Evolutionary conservation across 2,329 filamentous ascomycete species (phyloP).

Genomic region (Daldinia sp.): DNA sequence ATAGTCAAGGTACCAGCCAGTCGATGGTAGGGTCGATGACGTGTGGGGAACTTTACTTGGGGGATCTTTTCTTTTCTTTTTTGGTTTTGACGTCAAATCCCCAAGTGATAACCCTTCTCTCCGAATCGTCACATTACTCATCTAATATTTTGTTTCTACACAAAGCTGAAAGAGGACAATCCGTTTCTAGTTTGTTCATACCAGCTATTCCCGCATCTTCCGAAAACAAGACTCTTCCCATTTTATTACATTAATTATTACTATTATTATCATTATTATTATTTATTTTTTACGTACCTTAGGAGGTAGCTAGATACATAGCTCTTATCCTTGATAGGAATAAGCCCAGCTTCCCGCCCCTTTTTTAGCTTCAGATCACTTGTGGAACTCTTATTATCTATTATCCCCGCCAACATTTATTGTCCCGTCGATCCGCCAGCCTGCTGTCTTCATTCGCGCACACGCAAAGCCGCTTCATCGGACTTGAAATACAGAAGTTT

Average conservation of each 20-base stretch:
- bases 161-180: conserved; percentile 20
- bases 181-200: conserved; percentile 7
- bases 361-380: conserved; percentile 15
- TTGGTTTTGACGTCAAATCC: conserved; percentile 35
- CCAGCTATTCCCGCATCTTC: conserved; percentile 19
- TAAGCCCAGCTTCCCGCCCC: conserved; percentile 7
- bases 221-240: conserved; percentile 18
- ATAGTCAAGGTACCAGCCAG: conserved; percentile 9
- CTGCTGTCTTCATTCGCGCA: not conserved
- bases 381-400: conserved; percentile 27
- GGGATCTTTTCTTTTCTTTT: conserved; percentile 10
- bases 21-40: conserved; percentile 35
- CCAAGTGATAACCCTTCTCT: conserved; percentile 7
- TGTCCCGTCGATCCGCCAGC: conserved; percentile 7
- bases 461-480: conserved; percentile 13
- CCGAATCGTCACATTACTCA: conserved; percentile 12
- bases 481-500: conserved; percentile 14
- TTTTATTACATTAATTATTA: not conserved
- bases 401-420: conserved; percentile 18
- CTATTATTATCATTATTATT: not conserved
- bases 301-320: too few species aligned
- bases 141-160: not conserved
- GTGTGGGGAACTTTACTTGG: conserved; percentile 35
- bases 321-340: not conserved
- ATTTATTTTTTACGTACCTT: too few species aligned